Evolutionary conservation across 1,284 basidiomycete genomes (phyloP).

Genomic region (Boletus albobrunnescens): DNA sequence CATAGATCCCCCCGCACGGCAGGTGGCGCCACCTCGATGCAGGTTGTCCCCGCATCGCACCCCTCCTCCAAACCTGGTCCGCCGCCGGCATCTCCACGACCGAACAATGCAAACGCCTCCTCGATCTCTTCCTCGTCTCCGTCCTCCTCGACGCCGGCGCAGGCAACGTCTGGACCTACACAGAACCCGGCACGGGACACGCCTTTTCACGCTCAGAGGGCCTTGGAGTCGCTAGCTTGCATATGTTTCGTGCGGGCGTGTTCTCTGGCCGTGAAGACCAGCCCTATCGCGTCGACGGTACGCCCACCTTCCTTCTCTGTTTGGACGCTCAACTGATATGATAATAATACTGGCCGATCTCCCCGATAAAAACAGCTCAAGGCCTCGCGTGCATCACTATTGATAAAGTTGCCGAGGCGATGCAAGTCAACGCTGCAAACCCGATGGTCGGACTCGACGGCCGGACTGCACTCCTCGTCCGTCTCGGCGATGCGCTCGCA

Average conservation of each 20-base stretch:
- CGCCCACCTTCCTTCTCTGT: background rate
- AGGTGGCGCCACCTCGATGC: slow-evolving; percentile 88
- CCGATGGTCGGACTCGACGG: slow-evolving; percentile 91
- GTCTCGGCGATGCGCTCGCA: slow-evolving; percentile 68
- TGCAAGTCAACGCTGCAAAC: slow-evolving; percentile 80
- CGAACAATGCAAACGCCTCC: slow-evolving; percentile 68
- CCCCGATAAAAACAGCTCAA: slow-evolving; percentile 45
- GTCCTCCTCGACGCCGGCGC: slow-evolving; percentile 94
- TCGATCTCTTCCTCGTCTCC: slow-evolving; percentile 91
- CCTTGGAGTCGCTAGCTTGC: slow-evolving; percentile 82
- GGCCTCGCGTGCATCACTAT: slow-evolving; percentile 67
- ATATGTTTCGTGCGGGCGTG: slow-evolving; percentile 84
- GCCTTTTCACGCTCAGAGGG: slow-evolving; percentile 81
- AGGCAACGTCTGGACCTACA: slow-evolving; percentile 79
- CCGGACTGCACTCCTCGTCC: slow-evolving; percentile 70
- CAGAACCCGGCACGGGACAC: slow-evolving; percentile 56
- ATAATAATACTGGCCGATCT: slow-evolving; percentile 6
- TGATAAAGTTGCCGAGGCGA: slow-evolving; percentile 59
- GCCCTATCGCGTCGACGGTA: slow-evolving; percentile 78
- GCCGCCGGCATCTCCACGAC: slow-evolving; percentile 44
- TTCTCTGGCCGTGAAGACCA: slow-evolving; percentile 70
- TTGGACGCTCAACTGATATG: background rate
- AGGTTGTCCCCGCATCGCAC: slow-evolving; percentile 57
- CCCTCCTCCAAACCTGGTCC: slow-evolving; percentile 56
- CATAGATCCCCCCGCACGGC: slow-evolving; percentile 84